These are phyloP conservation scores for Kodamaea leandrae DNA, from an alignment of 805 yeast species.

Conservation along the genomic window DNA sequence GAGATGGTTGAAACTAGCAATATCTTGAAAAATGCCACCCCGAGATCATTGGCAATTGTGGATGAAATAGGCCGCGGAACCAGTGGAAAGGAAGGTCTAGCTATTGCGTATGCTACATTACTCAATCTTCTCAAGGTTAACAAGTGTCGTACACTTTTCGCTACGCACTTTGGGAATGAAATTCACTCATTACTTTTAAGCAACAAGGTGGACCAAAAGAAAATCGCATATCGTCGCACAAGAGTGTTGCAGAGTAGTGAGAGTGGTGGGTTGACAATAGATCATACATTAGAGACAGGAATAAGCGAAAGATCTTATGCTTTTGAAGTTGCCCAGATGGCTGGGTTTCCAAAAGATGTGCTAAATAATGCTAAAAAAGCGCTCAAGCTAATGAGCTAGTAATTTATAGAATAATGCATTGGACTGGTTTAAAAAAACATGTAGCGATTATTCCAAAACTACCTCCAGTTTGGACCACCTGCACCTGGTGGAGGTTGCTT, in stretches of 20 bases:
- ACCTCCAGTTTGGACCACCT: background rate
- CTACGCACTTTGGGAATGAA: constrained; percentile 70
- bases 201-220: constrained; percentile 24
- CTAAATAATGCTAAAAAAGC: constrained; percentile 49
- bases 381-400: constrained; percentile 11
- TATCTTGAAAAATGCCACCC: constrained; percentile 32
- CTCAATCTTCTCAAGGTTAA: constrained; percentile 51
- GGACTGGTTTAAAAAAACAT: background rate
- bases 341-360: constrained; percentile 72
- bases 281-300: constrained; percentile 63
- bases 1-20: constrained; percentile 47
- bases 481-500: constrained; percentile 1
- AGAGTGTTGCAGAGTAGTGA: constrained; percentile 25
- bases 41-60: constrained; percentile 42
- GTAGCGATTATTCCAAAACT: background rate
- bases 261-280: constrained; percentile 33
- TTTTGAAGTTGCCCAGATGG: constrained; percentile 67
- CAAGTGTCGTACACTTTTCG: constrained; percentile 75
- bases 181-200: constrained; percentile 33
- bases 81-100: constrained; percentile 77
- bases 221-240: constrained; percentile 31
- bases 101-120: constrained; percentile 78
- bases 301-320: constrained; percentile 77
- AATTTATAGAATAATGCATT: background rate
- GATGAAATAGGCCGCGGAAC: constrained; percentile 58